These are phyloP conservation scores for Hirschfeldia incana DNA, from an alignment of 345 rosid species.

Conservation along the genomic window DNA sequence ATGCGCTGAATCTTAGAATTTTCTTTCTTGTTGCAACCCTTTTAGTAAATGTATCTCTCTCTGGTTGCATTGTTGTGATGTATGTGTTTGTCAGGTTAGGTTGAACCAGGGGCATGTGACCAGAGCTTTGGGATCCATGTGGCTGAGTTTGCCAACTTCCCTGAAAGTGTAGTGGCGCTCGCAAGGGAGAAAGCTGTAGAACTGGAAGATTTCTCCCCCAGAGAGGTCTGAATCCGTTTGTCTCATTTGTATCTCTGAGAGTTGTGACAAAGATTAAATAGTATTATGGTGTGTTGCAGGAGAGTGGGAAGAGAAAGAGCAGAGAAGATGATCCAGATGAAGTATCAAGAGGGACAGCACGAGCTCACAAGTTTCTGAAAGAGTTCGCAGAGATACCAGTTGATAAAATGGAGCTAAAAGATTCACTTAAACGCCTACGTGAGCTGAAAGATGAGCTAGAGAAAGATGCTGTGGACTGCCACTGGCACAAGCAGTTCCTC, in stretches of 20 bases:
- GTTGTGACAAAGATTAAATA: not conserved
- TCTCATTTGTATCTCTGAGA: not conserved
- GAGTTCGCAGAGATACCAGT: conserved; percentile 82
- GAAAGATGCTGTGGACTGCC: conserved; percentile 61
- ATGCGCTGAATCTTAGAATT: not conserved
- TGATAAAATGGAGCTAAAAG: conserved; percentile 76
- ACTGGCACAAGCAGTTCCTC: conserved; percentile 79
- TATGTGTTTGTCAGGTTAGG: conserved; percentile 44
- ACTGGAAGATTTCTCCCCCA: conserved; percentile 91
- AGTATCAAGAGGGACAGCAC: conserved; percentile 64
- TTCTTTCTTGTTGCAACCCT: not conserved
- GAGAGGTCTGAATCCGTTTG: conserved; percentile 46
- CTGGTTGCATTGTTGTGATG: not conserved
- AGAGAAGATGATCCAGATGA: conserved; percentile 58
- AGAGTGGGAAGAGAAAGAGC: conserved; percentile 64
- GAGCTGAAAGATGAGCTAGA: conserved; percentile 64
- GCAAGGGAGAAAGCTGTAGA: conserved; percentile 96
- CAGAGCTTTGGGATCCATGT: conserved; percentile 99
- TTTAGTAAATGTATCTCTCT: not conserved
- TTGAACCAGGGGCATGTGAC: conserved; percentile 94
- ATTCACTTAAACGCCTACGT: conserved; percentile 56
- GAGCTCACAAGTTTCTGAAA: conserved; percentile 77
- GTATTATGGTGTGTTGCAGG: conserved; percentile 43
- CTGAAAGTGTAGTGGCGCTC: conserved; percentile 86
- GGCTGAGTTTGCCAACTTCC: conserved; percentile 96